Conservation (phyloP, 2,329 filamentous ascomycete genomes). For the Calonectria henricotiae region DNA sequence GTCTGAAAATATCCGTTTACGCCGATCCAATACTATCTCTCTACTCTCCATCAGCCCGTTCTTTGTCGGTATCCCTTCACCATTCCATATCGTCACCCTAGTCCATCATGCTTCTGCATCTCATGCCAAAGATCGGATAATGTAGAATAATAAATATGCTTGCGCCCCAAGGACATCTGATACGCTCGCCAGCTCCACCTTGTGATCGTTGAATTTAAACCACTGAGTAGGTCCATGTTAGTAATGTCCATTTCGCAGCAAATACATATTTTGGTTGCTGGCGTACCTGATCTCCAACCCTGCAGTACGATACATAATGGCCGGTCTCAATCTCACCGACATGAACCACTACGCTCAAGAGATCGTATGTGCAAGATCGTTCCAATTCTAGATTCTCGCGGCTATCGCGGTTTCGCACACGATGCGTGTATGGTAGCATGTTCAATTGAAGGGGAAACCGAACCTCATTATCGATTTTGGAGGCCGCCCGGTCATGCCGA, state of each 20-base stretch:
- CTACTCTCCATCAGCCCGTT: not conserved
- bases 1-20: conserved; percentile 37
- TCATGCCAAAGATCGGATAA: conserved; percentile 74
- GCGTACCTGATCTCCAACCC: conserved; percentile 79
- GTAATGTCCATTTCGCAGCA: conserved; percentile 18
- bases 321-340: conserved; percentile 94
- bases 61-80: not conserved
- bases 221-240: conserved; percentile 70
- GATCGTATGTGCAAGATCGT: conserved; percentile 84
- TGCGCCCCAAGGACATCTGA: conserved; percentile 89
- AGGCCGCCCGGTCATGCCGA: conserved; percentile 77
- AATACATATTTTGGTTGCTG: not conserved
- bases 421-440: conserved; percentile 90
- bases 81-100: not conserved
- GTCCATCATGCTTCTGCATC: not conserved
- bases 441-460: conserved; percentile 90
- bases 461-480: conserved; percentile 91
- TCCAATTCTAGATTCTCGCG: conserved; percentile 72
- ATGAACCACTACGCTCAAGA: conserved; percentile 92
- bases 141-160: conserved; percentile 93
- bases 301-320: conserved; percentile 92
- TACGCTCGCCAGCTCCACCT: conserved; percentile 87
- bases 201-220: conserved; percentile 97
- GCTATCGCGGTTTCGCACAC: conserved; percentile 68
- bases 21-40: conserved; percentile 28